A percentile compares a stretch with the other conserved stretches of the same genome.
phyloP scores from a whole-genome alignment of 2,329 filamentous ascomycete genomes.

The Botrytis tulipae region DNA sequence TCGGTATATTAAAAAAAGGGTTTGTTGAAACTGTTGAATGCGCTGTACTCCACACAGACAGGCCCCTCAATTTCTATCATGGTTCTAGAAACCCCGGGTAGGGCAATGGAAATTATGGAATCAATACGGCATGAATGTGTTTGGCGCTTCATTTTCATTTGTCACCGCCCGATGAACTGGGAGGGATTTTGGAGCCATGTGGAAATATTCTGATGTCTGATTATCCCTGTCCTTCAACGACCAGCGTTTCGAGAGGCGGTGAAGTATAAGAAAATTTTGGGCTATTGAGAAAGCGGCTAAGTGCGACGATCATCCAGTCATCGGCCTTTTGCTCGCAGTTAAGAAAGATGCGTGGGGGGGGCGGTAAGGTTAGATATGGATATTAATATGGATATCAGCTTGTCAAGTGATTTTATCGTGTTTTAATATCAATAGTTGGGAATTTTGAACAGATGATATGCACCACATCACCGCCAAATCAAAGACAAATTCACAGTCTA shows the following conservation, averaged over 20 bases:
- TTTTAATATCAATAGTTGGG: neutral
- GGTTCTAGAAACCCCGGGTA: constrained; percentile 26
- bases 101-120: constrained; percentile 5
- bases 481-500: neutral
- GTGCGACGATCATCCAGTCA: neutral
- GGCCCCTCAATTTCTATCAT: constrained; percentile 17
- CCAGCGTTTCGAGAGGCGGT: constrained; percentile 26
- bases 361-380: neutral
- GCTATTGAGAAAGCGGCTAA: neutral
- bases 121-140: constrained; percentile 23
- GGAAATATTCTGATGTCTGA: constrained; percentile 19
- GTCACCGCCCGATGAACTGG: constrained; percentile 22
- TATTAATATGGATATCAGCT: neutral
- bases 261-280: neutral
- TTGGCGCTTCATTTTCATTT: constrained; percentile 15
- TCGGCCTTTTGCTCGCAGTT: neutral
- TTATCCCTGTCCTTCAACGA: constrained; percentile 27
- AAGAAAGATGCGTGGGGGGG: neutral
- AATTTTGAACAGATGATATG: neutral
- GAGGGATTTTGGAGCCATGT: constrained; percentile 4
- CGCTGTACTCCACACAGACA: constrained; percentile 7
- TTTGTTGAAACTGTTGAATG: neutral
- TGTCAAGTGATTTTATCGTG: neutral
- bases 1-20: neutral
- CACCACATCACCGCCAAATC: neutral